Base-by-base conservation (phyloP, 1,139 yeast genomes). In the Petasospora rhodanensis region DNA sequence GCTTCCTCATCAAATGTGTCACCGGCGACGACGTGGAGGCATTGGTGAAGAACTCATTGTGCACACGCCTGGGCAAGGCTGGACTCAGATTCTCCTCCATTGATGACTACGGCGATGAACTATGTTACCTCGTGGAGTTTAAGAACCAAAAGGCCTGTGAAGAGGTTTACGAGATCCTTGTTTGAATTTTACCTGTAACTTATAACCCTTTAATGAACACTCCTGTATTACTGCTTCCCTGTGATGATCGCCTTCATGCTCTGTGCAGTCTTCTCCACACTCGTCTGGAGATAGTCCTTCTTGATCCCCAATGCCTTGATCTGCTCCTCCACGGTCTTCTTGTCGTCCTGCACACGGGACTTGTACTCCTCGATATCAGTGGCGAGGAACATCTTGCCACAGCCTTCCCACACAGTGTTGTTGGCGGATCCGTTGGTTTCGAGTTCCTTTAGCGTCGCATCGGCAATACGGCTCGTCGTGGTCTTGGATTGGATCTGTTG, bases 361-460 rank as follows among this genome's bases (percentile, higher is more conserved):
- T 72, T 56, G 55, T 84, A 83, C 4, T 63, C 41, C 2, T 31
- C 28, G 6, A 40, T 37, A 5, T 40, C 40, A 3, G 61, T 61
- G 21, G 59, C 50, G 8, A 81, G 60, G 53, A 80, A 82, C 42
- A 86, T 75, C 59, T 82, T 82, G 15, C 96, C 96, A 19, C 85
- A 73, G 3, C 95, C 86, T 53, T 84, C 77, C 93, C 95, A 87
- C 5, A 87, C 89, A 3, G 56, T 54, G 14, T 75, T 56, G 5
- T 49, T 52, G 10, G 52, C 53, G 14, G 58, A 56, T 5, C 53
- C 50, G 13, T 42, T 71, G 22, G 61, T 32, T 8, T 38, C 18
- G 3, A 46, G 35, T 18, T 46, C 51, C 11, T 26, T 33, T 18
- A 34, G 28, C 6, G 45, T 35, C 4, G 29, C 38, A 3, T 14